Evolutionary conservation across 1,284 basidiomycete genomes (phyloP), one percentile per base, ranked within the genome.

Genomic region (Filobasidium uniguttulatum): DNA sequence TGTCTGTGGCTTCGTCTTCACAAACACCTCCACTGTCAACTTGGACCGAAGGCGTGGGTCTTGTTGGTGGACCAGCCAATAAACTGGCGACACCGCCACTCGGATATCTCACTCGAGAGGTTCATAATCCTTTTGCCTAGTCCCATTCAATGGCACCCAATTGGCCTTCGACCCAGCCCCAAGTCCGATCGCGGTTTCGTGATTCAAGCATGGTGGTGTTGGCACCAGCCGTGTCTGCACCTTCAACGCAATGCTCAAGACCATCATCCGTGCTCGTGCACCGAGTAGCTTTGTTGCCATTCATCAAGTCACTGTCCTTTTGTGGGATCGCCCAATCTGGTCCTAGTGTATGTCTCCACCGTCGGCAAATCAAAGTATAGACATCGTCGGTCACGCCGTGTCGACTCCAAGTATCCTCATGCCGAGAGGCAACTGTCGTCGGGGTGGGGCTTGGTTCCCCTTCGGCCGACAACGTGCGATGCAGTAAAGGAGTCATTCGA

Each of bases 281-380:
- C n/a, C 35, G n/a, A 19, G 25, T n/a, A n/a, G n/a, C n/a, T n/a
- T n/a, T 41, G 7, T 14, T 9, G 10, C 47, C 47, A 22, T 20
- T 8, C 47, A 48, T 61, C 63, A 69, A 64, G 37, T 66, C 62
- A 20, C 54, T 49, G 36, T 59, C 48, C 30, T 58, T 50, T 14
- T 43, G 47, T 1, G 65, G 65, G 29, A 66, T 55, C 34, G 35
- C 29, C 65, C 67, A 67, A 23, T 62, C 57, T 14, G 53, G 50
- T 5, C 55, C 60, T 6, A 63, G 2, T 17, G 48, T 49, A 15
- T 19, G 50, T 8, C 54, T 50, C 65, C 67, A 67, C 19, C 67
- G 55, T 25, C 55, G 60, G 46, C 64, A 65, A 30, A 63, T 54
- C 54, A 64, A 69, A 22, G 66, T 52, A 48, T 60, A 60, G 29